Base-by-base conservation (phyloP, 108 stramenopile genomes). In the Cylindrotheca closterium region DNA sequence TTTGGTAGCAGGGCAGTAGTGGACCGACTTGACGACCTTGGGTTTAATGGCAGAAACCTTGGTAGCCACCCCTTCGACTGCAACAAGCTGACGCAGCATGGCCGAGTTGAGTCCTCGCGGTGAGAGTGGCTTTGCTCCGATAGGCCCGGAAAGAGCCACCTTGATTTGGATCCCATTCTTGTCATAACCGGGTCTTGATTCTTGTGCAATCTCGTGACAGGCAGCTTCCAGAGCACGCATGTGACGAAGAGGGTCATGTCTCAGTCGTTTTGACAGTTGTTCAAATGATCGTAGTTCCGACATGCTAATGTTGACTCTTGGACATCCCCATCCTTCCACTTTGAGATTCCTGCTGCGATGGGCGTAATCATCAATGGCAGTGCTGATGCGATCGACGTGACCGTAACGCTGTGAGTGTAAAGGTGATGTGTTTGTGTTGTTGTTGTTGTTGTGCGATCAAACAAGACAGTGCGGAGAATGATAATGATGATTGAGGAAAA, bases 1-100 rank as follows among this genome's bases (percentile, higher is more conserved):
- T 34, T 88, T 80, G 25, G 96, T 98, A 17, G 83, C 73, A 17
- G 96, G 95, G 60, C 96, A 96, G 77, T 93, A 99, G 65, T 99
- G 99, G 0, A 98, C 98, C 2, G 93, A 93, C 61, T 83, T 83
- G 49, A 97, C 93, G 17, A 99, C 81, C 83, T 99, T 99, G 30
- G 99, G 99, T 67, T 97, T 93, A 57, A 98, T 92, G 30, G 89
- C 78, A 37, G 96, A 96, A 34, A 95, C 94, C 71, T 97, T 97
- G 1, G 97, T 97, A 29, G 98, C 97, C 24, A 99, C 97, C 19
- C 99, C 99, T 73, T 99, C 98, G 1, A 99, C 98, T 60, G 95
- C 95, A 24, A 99, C 92, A 23, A 98, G 82, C 22, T 84, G 81
- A 31, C 90, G 71, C 45, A 95, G 67, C 2, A 77, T 73, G 0